These are phyloP conservation scores for Podaxis mareebaensis DNA, from an alignment of 768 basidiomycete genomes.

Conservation along the genomic window DNA sequence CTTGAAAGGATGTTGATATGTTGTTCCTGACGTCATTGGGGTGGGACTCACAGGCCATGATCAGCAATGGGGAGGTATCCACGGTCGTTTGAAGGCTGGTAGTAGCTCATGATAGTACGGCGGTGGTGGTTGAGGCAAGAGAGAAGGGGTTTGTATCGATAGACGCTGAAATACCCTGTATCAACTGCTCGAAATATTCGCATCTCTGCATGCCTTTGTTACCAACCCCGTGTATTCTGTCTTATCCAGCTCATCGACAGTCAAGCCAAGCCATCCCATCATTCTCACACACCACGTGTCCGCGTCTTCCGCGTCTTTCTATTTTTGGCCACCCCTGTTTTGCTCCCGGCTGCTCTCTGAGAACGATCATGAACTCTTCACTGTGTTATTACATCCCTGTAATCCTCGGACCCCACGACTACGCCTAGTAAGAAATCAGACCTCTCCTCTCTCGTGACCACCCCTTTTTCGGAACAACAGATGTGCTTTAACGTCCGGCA, in stretches of 20 bases:
- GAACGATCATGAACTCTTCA: background rate
- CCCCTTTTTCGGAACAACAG: constrained; percentile 34
- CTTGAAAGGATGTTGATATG: constrained; percentile 35
- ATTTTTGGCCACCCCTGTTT: background rate
- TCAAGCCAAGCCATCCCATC: background rate
- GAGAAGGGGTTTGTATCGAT: constrained; percentile 2
- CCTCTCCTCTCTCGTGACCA: background rate
- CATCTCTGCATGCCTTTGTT: constrained; percentile 6
- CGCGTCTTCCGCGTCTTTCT: background rate
- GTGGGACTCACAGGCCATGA: constrained; percentile 67
- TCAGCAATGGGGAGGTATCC: constrained; percentile 78
- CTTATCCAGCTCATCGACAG: background rate
- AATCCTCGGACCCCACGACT: too few relatives aligned
- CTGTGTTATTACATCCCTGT: too few relatives aligned
- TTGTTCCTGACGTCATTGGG: constrained; percentile 7
- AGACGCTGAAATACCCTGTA: constrained; percentile 7
- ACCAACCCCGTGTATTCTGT: background rate
- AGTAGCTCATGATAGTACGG: constrained; percentile 50
- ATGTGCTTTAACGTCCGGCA: constrained; percentile 33
- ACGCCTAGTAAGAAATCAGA: background rate
- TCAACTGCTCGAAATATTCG: constrained; percentile 14
- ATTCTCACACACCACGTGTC: background rate
- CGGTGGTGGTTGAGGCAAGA: constrained; percentile 18
- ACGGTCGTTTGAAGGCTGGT: constrained; percentile 52
- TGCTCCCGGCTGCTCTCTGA: background rate